Conservation (phyloP, 164 flowering plant genomes). For the Litsea cubeba region DNA sequence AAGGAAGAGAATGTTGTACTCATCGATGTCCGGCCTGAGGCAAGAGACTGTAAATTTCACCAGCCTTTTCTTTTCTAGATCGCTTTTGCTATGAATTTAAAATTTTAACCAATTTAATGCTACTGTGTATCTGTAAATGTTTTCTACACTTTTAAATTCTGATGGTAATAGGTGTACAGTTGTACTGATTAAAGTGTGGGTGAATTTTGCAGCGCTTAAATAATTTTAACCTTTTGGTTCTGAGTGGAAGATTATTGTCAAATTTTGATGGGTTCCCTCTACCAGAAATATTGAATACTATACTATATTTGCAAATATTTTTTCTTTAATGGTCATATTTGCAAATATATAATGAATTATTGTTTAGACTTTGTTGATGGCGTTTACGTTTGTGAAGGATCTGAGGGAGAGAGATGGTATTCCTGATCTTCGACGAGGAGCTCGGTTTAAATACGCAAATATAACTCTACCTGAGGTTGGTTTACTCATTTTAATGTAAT, state of each 20-base stretch:
- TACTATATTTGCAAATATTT: background rate
- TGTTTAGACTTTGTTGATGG: conserved; percentile 7
- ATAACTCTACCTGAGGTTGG: conserved; percentile 76
- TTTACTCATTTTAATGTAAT: conserved; percentile 1
- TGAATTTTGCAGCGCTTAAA: background rate
- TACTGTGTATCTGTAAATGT: background rate
- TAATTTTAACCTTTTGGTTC: background rate
- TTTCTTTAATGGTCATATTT: background rate
- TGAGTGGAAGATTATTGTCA: background rate
- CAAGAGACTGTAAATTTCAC: conserved; percentile 68
- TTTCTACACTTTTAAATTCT: background rate
- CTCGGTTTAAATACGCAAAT: conserved; percentile 84
- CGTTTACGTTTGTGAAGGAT: conserved; percentile 40
- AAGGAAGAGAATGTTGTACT: conserved; percentile 56
- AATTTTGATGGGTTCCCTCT: background rate
- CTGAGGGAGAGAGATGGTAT: conserved; percentile 82
- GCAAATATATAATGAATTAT: background rate
- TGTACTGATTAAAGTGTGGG: background rate
- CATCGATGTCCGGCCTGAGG: conserved; percentile 96
- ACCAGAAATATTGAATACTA: background rate
- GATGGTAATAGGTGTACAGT: background rate
- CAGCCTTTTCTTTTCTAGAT: conserved; percentile 34
- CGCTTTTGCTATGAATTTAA: background rate
- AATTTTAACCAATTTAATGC: conserved; percentile 1
- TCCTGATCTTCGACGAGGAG: conserved; percentile 84